A percentile compares a stretch with the other conserved stretches of the same genome.
Conservation (phyloP, 306 rosid species). For the Geum urbanum region DNA sequence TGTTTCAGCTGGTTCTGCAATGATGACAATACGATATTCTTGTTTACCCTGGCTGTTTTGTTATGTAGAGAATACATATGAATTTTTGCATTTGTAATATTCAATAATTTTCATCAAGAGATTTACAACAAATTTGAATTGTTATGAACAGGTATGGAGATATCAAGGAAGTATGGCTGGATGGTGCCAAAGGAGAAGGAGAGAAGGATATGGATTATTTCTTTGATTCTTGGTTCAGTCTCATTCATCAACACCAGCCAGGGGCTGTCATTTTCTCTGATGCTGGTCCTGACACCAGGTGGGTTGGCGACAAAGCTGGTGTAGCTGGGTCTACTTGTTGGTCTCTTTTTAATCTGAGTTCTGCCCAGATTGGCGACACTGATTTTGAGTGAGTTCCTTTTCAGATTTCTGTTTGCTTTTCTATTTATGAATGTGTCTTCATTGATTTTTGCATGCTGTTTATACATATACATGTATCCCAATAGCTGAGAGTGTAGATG, state of each 20-base stretch:
- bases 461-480: neutral
- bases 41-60: neutral
- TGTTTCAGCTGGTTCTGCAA: neutral
- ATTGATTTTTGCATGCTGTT: neutral
- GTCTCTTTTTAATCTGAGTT: slow-evolving; percentile 68
- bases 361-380: slow-evolving; percentile 38
- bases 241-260: slow-evolving; percentile 86
- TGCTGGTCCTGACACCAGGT: slow-evolving; percentile 80
- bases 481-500: neutral
- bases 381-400: slow-evolving; percentile 54
- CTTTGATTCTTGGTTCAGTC: slow-evolving; percentile 64
- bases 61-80: neutral
- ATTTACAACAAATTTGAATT: neutral
- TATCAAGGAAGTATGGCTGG: slow-evolving; percentile 61
- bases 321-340: slow-evolving; percentile 71
- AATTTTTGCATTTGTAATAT: neutral
- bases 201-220: slow-evolving; percentile 76
- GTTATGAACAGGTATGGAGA: slow-evolving; percentile 61
- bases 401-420: slow-evolving; percentile 5
- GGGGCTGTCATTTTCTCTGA: slow-evolving; percentile 69
- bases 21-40: neutral
- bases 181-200: slow-evolving; percentile 81
- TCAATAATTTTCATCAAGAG: neutral
- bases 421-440: neutral
- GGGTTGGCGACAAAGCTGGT: slow-evolving; percentile 81